Base-by-base conservation (phyloP, 148 eudicot species). In the Hydrangea macrophylla region DNA sequence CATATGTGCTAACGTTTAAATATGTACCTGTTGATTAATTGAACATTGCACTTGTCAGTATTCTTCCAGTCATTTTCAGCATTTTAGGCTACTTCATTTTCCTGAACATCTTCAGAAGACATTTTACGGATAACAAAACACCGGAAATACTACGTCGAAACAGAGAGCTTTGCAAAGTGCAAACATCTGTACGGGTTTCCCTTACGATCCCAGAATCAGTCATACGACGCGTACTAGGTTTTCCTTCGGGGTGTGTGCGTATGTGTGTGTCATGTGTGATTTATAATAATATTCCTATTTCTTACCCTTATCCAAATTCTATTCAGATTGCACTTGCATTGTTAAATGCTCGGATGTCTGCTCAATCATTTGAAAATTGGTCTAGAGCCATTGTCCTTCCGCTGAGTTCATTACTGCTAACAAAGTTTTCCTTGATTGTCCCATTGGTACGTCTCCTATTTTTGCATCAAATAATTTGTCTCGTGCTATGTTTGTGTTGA, bases 311-410 rank as follows among this genome's bases (percentile, higher is more conserved):
- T 62, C 25, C 15, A 25, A 48, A 64, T 58, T 35, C 10, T 77
- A 70, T 73, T 28, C 82, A 94, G 97, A 80, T 90, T 75, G 36
- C 64, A 51, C 68, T 94, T 78, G 84, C 84, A 45, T 74, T 94
- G 77, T 72, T 94, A 74, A 94, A 94, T 89, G 99, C 90, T 75
- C 90, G 99, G 78, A 86, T 94, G 70, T 94, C 99, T 20, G 67
- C 62, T 36, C 88, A 74, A 67, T 88, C 99, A 42, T 84, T 90
- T 51, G 68, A 61, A 42, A 81, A 70, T 64, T 94, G 99, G 99
- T 90, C 93, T 55, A 62, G 68, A 35, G 82, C 91, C 24, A 69
- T 86, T 42, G 57, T 77, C 57, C 32, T 71, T 68, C 91, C 90
- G n/a, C 79, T 94, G 67, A 77, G 82, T 59, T 50, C 80, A 17